These are phyloP conservation scores for Lachancea mirantina DNA, from an alignment of 805 yeast species.

Conservation along the genomic window DNA sequence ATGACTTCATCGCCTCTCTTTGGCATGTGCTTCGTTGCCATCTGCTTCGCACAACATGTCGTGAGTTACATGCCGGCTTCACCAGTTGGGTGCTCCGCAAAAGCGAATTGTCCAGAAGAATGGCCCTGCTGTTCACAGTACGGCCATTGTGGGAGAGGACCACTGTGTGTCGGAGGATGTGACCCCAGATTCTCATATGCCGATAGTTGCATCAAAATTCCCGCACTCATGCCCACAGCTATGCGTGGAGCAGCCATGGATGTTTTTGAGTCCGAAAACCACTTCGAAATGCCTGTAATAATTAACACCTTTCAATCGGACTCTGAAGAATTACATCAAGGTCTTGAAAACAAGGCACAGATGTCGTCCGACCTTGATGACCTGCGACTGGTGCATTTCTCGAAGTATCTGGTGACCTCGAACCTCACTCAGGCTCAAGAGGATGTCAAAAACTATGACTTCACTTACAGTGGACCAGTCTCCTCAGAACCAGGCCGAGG, in stretches of 20 bases:
- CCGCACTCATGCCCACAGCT: constrained; percentile 45
- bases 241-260: neutral
- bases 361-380: neutral
- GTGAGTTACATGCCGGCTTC: constrained; percentile 22
- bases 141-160: constrained; percentile 76
- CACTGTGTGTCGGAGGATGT: constrained; percentile 78
- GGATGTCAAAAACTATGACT: constrained; percentile 53
- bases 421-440: constrained; percentile 49
- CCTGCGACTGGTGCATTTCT: constrained; percentile 26
- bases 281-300: neutral
- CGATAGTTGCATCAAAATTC: constrained; percentile 77
- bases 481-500: too few species aligned
- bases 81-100: constrained; percentile 19
- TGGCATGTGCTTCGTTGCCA: neutral
- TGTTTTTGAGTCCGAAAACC: neutral
- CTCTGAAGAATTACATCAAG: neutral
- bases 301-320: too few species aligned
- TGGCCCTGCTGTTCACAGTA: constrained; percentile 85
- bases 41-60: neutral
- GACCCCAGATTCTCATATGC: constrained; percentile 65
- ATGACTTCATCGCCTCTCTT: too few species aligned
- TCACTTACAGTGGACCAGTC: constrained; percentile 51
- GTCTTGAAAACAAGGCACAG: neutral
- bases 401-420: constrained; percentile 22
- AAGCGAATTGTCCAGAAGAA: constrained; percentile 55